Base-by-base conservation (phyloP, 164 flowering plant genomes). In the Warburgia ugandensis region DNA sequence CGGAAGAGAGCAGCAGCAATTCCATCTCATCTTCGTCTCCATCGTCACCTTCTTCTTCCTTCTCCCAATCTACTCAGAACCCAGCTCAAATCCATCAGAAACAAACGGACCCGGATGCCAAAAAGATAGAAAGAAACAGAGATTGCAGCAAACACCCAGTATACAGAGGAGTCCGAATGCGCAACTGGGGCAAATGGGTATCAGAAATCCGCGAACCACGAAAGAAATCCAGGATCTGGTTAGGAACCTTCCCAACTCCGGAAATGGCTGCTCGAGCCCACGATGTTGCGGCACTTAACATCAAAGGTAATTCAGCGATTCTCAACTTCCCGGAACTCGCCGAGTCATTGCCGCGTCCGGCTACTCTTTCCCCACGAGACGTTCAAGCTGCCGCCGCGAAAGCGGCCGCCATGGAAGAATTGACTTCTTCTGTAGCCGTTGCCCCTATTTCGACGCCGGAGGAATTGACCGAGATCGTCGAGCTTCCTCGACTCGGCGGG, bases 191-290 rank as follows among this genome's bases (percentile, higher is more conserved):
- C 12, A 87, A 82, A 66, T 87, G 90, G 90, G 96, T 87, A 21
- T 87, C 96, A 2, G 96, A 87, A 58, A 82, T 87, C n/a, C 80
- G 96, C 4, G 76, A 87, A 55, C 96, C 96, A 0, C 60, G 86
- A 6, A 84, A 87, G 73, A 87, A 87, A 48, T 77, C 94, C 1
- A 76, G 96, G 16, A 87, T 87, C 47, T 87, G 96, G 96, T 77
- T 87, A 10, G 96, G 96, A 5, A 87, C 90, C 17, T 87, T 76
- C 56, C 59, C 83, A 3, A 79, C 77, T 0, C 70, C 96, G 4
- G 92, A 87, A 49, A 87, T 84, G 96, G 96, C 96, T 0, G 96
- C 96, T 0, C 56, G 96, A 3, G 96, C 96, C 0, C 96, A 87
- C 52, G 96, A 84, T 55, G 90, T 73, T 0, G 96, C 96, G 3